Evolutionary conservation across 2,329 filamentous ascomycete genomes (phyloP).

Genomic region (Thelonectria discophora): DNA sequence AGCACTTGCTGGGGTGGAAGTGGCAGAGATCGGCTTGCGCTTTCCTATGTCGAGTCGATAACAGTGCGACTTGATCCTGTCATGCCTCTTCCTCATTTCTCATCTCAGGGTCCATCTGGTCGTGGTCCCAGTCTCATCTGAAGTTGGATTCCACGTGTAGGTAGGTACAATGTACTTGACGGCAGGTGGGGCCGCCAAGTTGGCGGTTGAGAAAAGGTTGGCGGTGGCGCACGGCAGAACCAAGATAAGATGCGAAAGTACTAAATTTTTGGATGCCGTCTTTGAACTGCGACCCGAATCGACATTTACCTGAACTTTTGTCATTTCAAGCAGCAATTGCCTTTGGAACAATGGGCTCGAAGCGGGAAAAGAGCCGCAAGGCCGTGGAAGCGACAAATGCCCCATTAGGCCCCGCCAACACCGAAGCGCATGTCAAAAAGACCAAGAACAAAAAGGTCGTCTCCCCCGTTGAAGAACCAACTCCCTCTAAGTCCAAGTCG

Average conservation of each 20-base stretch:
- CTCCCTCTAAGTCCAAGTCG: slow-evolving; percentile 33
- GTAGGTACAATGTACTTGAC: slow-evolving; percentile 7
- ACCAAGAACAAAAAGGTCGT: slow-evolving; percentile 36
- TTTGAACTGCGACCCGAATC: slow-evolving; percentile 19
- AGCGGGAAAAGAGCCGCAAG: slow-evolving; percentile 51
- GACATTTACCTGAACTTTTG: slow-evolving; percentile 9
- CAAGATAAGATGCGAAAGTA: slow-evolving; percentile 44
- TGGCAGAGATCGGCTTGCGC: neutral
- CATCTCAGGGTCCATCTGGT: neutral
- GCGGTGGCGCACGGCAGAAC: slow-evolving; percentile 52
- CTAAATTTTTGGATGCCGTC: slow-evolving; percentile 46
- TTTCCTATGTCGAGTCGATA: neutral
- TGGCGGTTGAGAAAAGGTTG: slow-evolving; percentile 29
- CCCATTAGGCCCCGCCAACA: neutral
- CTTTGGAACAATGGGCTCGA: slow-evolving; percentile 50
- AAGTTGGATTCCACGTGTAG: slow-evolving; percentile 35
- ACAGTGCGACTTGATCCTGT: neutral
- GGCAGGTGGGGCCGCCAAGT: slow-evolving; percentile 33
- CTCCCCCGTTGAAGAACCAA: slow-evolving; percentile 43
- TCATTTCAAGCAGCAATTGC: slow-evolving; percentile 30
- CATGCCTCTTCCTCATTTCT: slow-evolving; percentile 1
- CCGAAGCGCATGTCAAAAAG: slow-evolving; percentile 46
- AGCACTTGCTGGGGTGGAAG: slow-evolving; percentile 24
- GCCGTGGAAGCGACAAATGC: slow-evolving; percentile 3
- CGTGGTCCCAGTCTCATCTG: slow-evolving; percentile 18